Conservation (phyloP, 306 rosid species). For the Gleditsia sinensis region DNA sequence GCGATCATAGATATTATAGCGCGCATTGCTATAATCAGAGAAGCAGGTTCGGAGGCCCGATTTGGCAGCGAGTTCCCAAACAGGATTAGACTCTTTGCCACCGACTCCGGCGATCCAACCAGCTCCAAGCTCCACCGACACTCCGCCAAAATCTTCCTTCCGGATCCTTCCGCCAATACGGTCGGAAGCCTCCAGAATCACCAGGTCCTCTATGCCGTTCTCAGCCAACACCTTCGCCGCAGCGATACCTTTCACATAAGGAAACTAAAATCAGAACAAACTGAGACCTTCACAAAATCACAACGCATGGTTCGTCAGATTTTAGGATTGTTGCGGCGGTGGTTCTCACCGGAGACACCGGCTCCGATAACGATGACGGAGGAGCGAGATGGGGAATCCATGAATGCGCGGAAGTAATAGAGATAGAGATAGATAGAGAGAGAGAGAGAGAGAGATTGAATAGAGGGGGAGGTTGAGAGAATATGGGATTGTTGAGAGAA, state of each 20-base stretch:
- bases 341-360: slow-evolving; percentile 76
- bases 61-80: slow-evolving; percentile 84
- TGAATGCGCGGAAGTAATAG: slow-evolving; percentile 10
- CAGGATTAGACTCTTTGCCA: slow-evolving; percentile 74
- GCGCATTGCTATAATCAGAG: slow-evolving; percentile 94
- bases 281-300: slow-evolving; percentile 26
- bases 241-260: slow-evolving; percentile 57
- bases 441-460: slow-evolving; percentile 15
- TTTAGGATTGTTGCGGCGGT: neutral
- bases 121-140: slow-evolving; percentile 91
- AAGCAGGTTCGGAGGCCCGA: slow-evolving; percentile 75
- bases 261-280: neutral
- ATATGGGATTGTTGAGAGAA: slow-evolving; percentile 21
- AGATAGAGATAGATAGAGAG: neutral
- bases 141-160: slow-evolving; percentile 77
- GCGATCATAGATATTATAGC: slow-evolving; percentile 84
- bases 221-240: slow-evolving; percentile 83
- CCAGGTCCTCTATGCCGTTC: slow-evolving; percentile 71
- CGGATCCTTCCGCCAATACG: slow-evolving; percentile 92
- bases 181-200: slow-evolving; percentile 90
- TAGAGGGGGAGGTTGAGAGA: neutral
- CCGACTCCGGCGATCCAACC: slow-evolving; percentile 99
- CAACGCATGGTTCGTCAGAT: neutral
- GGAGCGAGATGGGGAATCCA: slow-evolving; percentile 76
- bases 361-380: slow-evolving; percentile 92